Percentiles rank a stretch among this genome's conserved stretches.
Conservation (phyloP, 306 rosid species). For the Cyamopsis tetragonoloba region DNA sequence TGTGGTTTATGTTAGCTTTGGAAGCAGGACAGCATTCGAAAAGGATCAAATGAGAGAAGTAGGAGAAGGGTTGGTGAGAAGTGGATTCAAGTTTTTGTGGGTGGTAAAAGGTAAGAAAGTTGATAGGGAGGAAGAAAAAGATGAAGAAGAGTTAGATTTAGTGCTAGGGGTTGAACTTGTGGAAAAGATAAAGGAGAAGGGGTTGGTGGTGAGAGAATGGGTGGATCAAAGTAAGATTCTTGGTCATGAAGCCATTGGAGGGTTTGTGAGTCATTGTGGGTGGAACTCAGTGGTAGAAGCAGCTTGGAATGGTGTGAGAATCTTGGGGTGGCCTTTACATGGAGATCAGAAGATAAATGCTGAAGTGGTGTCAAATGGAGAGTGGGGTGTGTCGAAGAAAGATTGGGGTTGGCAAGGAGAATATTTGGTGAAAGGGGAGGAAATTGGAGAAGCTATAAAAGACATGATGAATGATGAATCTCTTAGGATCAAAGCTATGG, state of each 20-base stretch:
- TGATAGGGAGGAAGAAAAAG: slow-evolving; percentile 49
- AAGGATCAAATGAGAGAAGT: slow-evolving; percentile 50
- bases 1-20: slow-evolving; percentile 54
- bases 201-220: slow-evolving; percentile 50
- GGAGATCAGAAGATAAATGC: slow-evolving; percentile 64
- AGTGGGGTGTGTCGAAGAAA: slow-evolving; percentile 49
- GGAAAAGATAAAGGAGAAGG: slow-evolving; percentile 31
- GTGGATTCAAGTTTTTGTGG: slow-evolving; percentile 56
- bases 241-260: slow-evolving; percentile 41
- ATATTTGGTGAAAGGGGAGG: slow-evolving; percentile 41
- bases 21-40: slow-evolving; percentile 39
- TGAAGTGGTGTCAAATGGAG: slow-evolving; percentile 37
- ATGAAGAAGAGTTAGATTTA: slow-evolving; percentile 21
- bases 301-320: slow-evolving; percentile 41
- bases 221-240: slow-evolving; percentile 43
- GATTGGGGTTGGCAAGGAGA: slow-evolving; percentile 54
- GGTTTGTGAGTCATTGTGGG: slow-evolving; percentile 60
- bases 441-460: slow-evolving; percentile 44
- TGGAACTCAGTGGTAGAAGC: slow-evolving; percentile 57
- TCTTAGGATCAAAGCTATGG: slow-evolving; percentile 21
- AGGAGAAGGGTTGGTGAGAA: slow-evolving; percentile 39
- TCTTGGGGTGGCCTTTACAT: slow-evolving; percentile 51
- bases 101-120: slow-evolving; percentile 50
- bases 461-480: slow-evolving; percentile 45
- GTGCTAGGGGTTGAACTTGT: slow-evolving; percentile 35